Percentiles rank a stretch among this genome's conserved stretches.
phyloP scores from a whole-genome alignment of 345 rosid species.

The Leavenworthia alabamica region DNA sequence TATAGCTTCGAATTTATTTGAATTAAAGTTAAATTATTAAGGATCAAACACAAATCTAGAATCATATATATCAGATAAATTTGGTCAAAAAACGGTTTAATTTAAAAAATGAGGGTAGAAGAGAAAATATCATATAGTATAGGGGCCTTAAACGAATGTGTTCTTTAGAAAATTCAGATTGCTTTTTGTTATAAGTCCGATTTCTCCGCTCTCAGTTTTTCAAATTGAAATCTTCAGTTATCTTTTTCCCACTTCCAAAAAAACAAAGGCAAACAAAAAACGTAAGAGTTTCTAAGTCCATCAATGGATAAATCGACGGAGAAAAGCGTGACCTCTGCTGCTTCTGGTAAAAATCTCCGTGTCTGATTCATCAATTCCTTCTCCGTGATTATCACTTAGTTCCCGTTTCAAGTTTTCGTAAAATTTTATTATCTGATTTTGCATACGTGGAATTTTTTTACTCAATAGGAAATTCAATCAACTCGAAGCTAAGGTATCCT shows the following conservation, averaged over 20 bases:
- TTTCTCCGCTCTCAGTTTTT: constrained; percentile 18
- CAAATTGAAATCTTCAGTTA: constrained; percentile 12
- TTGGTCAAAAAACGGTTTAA: neutral
- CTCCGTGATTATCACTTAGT: neutral
- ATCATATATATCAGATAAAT: neutral
- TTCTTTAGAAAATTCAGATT: neutral
- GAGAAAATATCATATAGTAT: neutral
- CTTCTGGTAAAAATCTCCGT: constrained; percentile 37
- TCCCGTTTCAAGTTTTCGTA: neutral
- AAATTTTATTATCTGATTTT: neutral
- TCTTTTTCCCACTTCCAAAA: neutral
- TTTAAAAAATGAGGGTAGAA: neutral
- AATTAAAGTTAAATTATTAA: neutral
- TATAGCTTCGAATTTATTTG: neutral
- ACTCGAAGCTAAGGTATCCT: constrained; percentile 66
- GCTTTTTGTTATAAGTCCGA: constrained; percentile 8
- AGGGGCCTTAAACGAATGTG: neutral
- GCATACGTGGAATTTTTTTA: neutral
- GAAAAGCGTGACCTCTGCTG: constrained; percentile 31
- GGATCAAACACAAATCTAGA: neutral
- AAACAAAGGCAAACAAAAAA: neutral
- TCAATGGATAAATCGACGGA: constrained; percentile 37
- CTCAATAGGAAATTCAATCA: constrained; percentile 37
- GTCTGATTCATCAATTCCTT: neutral
- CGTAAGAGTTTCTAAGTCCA: neutral